Base-by-base conservation (phyloP, 148 eudicot species). In the Amaranthus cruentus region DNA sequence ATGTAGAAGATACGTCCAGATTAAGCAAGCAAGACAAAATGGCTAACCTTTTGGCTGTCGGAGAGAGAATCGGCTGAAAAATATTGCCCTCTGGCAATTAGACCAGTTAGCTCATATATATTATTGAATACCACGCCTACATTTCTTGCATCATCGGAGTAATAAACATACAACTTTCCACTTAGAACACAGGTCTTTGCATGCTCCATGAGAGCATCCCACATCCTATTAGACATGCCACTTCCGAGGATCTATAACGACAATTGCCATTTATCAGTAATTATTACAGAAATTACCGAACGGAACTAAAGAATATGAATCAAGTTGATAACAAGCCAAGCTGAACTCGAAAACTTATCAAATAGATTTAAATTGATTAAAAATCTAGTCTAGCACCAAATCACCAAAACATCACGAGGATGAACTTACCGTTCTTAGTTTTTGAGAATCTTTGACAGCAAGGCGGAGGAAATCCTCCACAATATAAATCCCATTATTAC, bases 201-300 rank as follows among this genome's bases (percentile, higher is more conserved):
- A 70, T 93, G 98, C 65, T 93, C 98, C 82, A 93, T 80, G 48
- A 93, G 90, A 76, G 94, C 94, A 44, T 93, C 98, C 98, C 98
- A 93, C 98, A 93, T 93, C 88, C 84, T 89, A 84, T 93, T 93
- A 13, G 98, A 93, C 98, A 93, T 93, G 44, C 98, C 98, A 83
- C 98, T 93, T 72, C 98, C 98, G 69, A 93, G 96, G 72, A 79
- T 93, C 98, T 93, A 82, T 70, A 62, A 69, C 50, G 43, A 80
- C 6, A 73, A 13, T 7, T 68, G 72, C 47, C 18, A 75, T 6
- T 56, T 13, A 59, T 62, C 72, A 70, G 47, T 56, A 67, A 52
- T 54, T 8, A n/a, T 62, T 50, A 13, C 49, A 56, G 70, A 54
- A 79, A 63, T 0, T 8, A 75, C 6, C 42, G 12, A 60, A 71